phyloP scores from a whole-genome alignment of 2,329 filamentous ascomycete genomes.

The Diaporthe velutina region DNA sequence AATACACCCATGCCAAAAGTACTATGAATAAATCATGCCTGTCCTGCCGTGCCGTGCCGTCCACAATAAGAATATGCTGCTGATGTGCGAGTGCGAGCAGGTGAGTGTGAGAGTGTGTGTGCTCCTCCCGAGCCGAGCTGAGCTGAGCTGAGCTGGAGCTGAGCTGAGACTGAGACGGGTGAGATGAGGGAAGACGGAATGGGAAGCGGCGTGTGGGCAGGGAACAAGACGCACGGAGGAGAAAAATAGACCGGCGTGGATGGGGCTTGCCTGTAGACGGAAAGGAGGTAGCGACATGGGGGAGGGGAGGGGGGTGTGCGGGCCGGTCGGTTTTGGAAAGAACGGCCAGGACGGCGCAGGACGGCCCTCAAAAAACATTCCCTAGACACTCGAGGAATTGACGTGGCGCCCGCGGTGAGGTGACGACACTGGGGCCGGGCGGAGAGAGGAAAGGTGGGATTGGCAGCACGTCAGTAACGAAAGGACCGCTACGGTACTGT shows the following conservation, averaged over 20 bases:
- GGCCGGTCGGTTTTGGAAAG: background rate
- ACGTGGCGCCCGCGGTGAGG: slow-evolving; percentile 34
- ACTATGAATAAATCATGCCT: slow-evolving; percentile 16
- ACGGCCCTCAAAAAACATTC: background rate
- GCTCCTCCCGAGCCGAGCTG: slow-evolving; percentile 10
- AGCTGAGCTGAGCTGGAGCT: slow-evolving; percentile 29
- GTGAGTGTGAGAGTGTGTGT: background rate
- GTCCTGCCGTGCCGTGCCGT: slow-evolving; percentile 25
- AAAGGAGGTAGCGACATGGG: slow-evolving; percentile 20
- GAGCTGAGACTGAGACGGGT: slow-evolving; percentile 26
- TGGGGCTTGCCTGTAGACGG: slow-evolving; percentile 26
- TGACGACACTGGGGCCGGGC: slow-evolving; percentile 29
- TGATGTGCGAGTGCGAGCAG: background rate
- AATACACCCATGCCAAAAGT: background rate
- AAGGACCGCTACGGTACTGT: slow-evolving; percentile 3
- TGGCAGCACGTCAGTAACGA: slow-evolving; percentile 27
- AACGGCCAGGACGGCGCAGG: background rate
- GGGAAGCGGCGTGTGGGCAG: slow-evolving; percentile 15
- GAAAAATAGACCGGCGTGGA: slow-evolving; percentile 25
- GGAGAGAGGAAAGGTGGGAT: slow-evolving; percentile 13
- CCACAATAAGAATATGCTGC: slow-evolving; percentile 13
- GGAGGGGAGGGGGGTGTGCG: background rate
- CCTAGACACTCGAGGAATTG: slow-evolving; percentile 33
- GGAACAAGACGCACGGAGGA: slow-evolving; percentile 6
- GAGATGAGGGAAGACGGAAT: slow-evolving; percentile 26